These are phyloP conservation scores for Pulveroboletus ridleyi DNA, from an alignment of 1,284 basidiomycete species.

Conservation along the genomic window DNA sequence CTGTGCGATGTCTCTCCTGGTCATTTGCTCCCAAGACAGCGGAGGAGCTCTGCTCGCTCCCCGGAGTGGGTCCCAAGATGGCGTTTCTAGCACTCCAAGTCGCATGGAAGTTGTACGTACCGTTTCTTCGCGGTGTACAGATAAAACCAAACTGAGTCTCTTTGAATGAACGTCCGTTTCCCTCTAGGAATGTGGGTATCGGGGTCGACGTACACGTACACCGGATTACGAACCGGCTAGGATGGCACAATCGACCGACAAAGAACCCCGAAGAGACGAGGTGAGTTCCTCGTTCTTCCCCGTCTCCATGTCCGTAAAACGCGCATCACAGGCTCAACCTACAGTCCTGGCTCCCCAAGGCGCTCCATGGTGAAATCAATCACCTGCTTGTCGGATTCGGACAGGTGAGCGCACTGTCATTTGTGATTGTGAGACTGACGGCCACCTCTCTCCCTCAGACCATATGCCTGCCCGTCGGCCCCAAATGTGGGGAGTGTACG, in stretches of 20 bases:
- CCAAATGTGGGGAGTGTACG: conserved; percentile 83
- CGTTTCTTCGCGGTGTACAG: background rate
- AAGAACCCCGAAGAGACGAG: conserved; percentile 90
- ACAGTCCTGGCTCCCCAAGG: conserved; percentile 89
- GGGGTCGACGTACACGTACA: conserved; percentile 98
- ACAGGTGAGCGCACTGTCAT: conserved; percentile 60
- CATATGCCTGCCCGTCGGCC: conserved; percentile 85
- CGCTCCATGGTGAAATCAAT: conserved; percentile 86
- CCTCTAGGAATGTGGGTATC: conserved; percentile 85
- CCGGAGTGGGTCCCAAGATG: conserved; percentile 95
- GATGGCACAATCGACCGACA: conserved; percentile 89
- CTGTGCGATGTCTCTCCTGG: too few relatives aligned
- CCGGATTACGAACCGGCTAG: conserved; percentile 90
- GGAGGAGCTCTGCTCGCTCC: conserved; percentile 84
- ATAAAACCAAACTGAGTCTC: background rate
- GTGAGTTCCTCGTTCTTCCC: conserved; percentile 40
- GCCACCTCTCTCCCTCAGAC: conserved; percentile 45
- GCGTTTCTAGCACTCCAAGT: conserved; percentile 85
- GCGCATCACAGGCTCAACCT: conserved; percentile 72
- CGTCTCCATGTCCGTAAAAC: too few relatives aligned
- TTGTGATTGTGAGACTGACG: background rate
- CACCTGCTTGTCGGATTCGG: conserved; percentile 93
- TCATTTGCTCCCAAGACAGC: conserved; percentile 87
- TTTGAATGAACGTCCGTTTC: background rate
- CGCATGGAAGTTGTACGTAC: conserved; percentile 82